Evolutionary conservation across 1,139 yeast genomes (phyloP), one percentile per base, ranked within the genome.

Genomic region (Protomyces pachydermus): DNA sequence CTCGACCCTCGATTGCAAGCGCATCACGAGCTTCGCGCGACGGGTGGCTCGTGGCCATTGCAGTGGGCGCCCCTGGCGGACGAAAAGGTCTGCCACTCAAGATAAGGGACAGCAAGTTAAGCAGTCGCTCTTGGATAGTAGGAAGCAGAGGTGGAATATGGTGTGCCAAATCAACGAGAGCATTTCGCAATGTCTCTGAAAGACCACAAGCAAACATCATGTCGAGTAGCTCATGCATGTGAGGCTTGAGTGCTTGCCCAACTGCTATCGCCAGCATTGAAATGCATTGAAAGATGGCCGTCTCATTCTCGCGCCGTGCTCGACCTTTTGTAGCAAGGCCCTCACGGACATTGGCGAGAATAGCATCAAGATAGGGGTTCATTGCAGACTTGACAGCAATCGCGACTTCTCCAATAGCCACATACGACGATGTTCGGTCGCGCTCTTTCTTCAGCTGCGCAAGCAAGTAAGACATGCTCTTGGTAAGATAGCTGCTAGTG

Each of bases 201-300:
- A 93, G 80, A 0, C 96, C 89, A 68, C 97, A 90, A 64, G 87
- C 82, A 71, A 93, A 81, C 77, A 91, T 82, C 78, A 88, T 80
- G 69, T 87, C 95, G 65, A 93, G 77, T 28, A 91, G 82, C 71
- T 90, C 96, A 68, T 91, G 93, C 67, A 93, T 78, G 72, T 90
- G 93, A 72, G 91, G 91, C 0, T 97, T 88, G 63, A 93, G 79
- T 0, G 97, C 96, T n/a, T 97, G 96, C 0, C 97, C 98, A 12
- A 91, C 91, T 0, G 98, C 95, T 28, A 82, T 81, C 0, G 97
- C 91, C 57, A 93, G 78, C 76, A 89, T 88, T 0, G 95, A 90
- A 60, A 93, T 82, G 73, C 98, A 93, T 70, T 88, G 91, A 71
- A 91, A 93, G 25, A 93, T 84, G 0, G 97, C 91, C 0, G 91